phyloP scores from a whole-genome alignment of 108 stramenopile genomes.

The Fragilaria radians region DNA sequence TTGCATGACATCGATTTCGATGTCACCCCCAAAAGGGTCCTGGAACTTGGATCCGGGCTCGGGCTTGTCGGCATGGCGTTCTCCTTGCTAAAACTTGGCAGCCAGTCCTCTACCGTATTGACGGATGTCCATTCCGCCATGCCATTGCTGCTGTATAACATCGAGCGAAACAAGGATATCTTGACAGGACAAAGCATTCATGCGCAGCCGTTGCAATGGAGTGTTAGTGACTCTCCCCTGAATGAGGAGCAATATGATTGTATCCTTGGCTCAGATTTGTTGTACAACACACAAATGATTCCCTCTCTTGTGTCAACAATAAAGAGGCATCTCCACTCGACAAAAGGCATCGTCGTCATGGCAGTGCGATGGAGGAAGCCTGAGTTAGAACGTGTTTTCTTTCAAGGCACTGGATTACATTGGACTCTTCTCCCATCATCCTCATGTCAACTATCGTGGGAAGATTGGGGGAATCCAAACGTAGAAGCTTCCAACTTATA shows the following conservation, averaged over 20 bases:
- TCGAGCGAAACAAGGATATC: constrained; percentile 32
- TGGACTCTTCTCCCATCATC: constrained; percentile 11
- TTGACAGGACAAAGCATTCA: neutral
- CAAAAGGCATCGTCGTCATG: constrained; percentile 26
- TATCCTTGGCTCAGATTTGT: constrained; percentile 62
- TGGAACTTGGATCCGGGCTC: constrained; percentile 71
- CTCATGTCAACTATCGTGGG: constrained; percentile 32
- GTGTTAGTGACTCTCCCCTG: constrained; percentile 8
- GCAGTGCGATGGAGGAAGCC: constrained; percentile 76
- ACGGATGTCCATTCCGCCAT: constrained; percentile 36
- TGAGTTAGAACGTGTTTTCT: constrained; percentile 54
- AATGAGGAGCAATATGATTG: constrained; percentile 24
- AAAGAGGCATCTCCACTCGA: constrained; percentile 31
- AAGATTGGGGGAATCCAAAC: constrained; percentile 46
- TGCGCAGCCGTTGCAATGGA: constrained; percentile 33
- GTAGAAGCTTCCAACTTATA: constrained; percentile 39
- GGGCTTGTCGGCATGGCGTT: constrained; percentile 61
- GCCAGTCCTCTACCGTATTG: constrained; percentile 12
- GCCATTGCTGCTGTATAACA: constrained; percentile 37
- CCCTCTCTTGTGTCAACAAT: constrained; percentile 52
- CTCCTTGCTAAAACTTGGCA: constrained; percentile 4
- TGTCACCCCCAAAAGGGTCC: constrained; percentile 8
- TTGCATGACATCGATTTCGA: constrained; percentile 4
- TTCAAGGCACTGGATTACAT: constrained; percentile 23
- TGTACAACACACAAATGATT: constrained; percentile 57